Percentiles rank a stretch among this genome's conserved stretches.
Evolutionary conservation across 2,329 filamentous ascomycete genomes (phyloP).

Genomic region (Sarocladium oryzae): DNA sequence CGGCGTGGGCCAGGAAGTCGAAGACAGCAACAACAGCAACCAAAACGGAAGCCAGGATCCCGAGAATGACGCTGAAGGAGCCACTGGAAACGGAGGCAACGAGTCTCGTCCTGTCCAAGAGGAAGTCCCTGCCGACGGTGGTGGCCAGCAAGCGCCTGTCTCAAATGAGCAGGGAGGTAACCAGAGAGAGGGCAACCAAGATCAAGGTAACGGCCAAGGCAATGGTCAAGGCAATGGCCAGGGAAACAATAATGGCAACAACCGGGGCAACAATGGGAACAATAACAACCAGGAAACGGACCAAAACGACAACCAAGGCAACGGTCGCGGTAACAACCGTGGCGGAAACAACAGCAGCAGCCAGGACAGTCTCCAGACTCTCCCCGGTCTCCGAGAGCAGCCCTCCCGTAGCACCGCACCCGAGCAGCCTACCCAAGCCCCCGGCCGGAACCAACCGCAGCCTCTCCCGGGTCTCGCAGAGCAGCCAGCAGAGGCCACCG

Average conservation of each 20-base stretch:
- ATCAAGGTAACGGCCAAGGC: neutral
- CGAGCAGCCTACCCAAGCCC: too few relatives aligned
- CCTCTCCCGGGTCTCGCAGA: neutral
- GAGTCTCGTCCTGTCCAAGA: neutral
- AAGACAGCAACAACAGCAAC: neutral
- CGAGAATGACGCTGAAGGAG: conserved; percentile 3
- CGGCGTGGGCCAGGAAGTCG: neutral
- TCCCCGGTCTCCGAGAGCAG: too few relatives aligned
- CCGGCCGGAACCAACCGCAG: neutral
- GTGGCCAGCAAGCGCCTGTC: neutral
- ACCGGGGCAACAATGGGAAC: neutral
- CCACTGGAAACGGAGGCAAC: neutral
- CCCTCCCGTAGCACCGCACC: too few relatives aligned
- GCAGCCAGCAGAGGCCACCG: too few relatives aligned
- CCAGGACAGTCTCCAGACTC: neutral
- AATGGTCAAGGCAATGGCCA: conserved; percentile 6
- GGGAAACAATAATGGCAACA: neutral
- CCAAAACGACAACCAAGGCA: neutral
- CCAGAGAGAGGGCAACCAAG: neutral
- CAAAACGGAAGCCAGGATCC: neutral
- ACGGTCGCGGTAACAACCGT: neutral
- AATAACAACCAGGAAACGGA: neutral
- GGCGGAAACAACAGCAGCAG: conserved; percentile 9
- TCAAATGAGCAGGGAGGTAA: too few relatives aligned
- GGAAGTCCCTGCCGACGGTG: conserved; percentile 10